A percentile compares a stretch with the other conserved stretches of the same genome.
phyloP scores from a whole-genome alignment of 164 flowering plant genomes.

The Kalanchoe fedtschenkoi region DNA sequence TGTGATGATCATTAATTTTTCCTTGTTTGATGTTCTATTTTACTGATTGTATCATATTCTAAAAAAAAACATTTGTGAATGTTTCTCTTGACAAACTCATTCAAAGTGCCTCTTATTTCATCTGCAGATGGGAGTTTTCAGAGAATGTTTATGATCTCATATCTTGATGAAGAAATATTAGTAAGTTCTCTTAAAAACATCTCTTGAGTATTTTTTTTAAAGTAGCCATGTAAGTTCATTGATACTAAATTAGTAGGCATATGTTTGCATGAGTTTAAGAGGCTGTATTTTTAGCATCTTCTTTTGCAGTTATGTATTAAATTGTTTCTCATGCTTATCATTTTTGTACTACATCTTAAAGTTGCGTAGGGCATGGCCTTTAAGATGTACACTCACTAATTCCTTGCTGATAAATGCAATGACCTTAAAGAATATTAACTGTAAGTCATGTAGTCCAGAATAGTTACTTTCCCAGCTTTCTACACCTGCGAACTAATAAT shows the following conservation, averaged over 20 bases:
- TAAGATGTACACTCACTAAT: too few relatives aligned
- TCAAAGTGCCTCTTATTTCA: conserved; percentile 5
- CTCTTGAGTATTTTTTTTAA: background rate
- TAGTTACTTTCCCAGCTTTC: too few relatives aligned
- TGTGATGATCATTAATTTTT: background rate
- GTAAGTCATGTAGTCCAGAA: too few relatives aligned
- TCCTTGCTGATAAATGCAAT: too few relatives aligned
- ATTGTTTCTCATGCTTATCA: too few relatives aligned
- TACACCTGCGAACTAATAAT: too few relatives aligned
- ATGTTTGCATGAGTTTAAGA: background rate
- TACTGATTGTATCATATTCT: background rate
- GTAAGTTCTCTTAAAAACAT: conserved; percentile 33
- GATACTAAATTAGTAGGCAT: background rate
- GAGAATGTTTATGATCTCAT: conserved; percentile 84
- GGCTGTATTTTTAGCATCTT: too few relatives aligned
- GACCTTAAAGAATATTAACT: too few relatives aligned
- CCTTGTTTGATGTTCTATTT: background rate
- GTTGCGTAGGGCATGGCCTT: too few relatives aligned
- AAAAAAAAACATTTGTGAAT: background rate
- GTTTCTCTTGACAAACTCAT: background rate
- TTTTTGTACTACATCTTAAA: background rate
- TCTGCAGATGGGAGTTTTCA: conserved; percentile 56
- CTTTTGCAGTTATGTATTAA: background rate
- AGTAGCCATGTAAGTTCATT: background rate
- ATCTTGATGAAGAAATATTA: conserved; percentile 90